These are phyloP conservation scores for Tetratostichococcus sp. DNA, from an alignment of 139 green algal species.

Conservation along the genomic window DNA sequence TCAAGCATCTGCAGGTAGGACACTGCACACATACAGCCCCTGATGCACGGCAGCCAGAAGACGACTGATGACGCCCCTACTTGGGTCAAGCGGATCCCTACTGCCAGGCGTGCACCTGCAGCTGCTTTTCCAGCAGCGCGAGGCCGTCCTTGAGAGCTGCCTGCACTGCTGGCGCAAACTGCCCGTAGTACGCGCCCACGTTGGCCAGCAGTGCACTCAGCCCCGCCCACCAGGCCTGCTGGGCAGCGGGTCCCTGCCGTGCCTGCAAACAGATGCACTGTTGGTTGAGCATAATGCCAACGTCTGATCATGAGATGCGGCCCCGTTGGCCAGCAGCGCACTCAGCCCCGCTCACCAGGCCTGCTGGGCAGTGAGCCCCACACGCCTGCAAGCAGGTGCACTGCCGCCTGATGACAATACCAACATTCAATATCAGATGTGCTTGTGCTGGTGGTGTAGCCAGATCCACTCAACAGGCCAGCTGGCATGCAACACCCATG, in stretches of 20 bases:
- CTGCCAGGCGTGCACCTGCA: slow-evolving; percentile 55
- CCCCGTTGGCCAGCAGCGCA: slow-evolving; percentile 64
- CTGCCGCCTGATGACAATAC: background rate
- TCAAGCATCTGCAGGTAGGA: too few species aligned
- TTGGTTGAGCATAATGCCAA: background rate
- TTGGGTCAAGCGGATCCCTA: too few species aligned
- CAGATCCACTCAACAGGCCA: too few species aligned
- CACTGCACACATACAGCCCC: too few species aligned
- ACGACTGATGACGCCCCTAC: too few species aligned
- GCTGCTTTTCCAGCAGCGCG: slow-evolving; percentile 72
- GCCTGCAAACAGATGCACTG: background rate
- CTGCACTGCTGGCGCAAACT: slow-evolving; percentile 64
- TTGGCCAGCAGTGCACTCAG: slow-evolving; percentile 64
- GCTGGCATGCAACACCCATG: too few species aligned
- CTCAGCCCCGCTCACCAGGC: slow-evolving; percentile 15
- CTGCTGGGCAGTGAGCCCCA: background rate
- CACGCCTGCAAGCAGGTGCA: background rate
- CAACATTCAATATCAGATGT: too few species aligned
- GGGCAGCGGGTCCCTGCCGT: background rate
- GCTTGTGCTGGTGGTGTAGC: too few species aligned
- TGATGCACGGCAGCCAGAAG: too few species aligned
- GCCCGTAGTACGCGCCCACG: slow-evolving; percentile 74
- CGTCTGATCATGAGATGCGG: too few species aligned
- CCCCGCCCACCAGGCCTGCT: background rate
- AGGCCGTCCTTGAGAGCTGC: slow-evolving; percentile 47